phyloP scores from a whole-genome alignment of 2,329 filamentous ascomycete species.

The Zasmidium angulare region DNA sequence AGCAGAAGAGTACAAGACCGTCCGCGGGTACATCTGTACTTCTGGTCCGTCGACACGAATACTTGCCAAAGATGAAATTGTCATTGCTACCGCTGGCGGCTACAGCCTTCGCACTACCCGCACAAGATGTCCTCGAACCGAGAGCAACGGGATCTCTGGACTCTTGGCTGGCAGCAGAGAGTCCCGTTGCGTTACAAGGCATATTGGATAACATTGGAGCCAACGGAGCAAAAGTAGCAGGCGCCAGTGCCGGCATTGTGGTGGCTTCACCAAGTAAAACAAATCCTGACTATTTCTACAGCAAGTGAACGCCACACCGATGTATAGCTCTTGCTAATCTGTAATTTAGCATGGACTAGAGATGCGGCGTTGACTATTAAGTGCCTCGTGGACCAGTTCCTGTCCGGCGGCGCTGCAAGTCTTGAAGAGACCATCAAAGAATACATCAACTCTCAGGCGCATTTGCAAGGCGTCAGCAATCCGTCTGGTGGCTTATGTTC shows the following conservation, averaged over 20 bases:
- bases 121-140: conserved; percentile 13
- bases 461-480: conserved; percentile 66
- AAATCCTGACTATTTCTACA: conserved; percentile 67
- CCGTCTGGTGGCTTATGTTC: conserved; percentile 61
- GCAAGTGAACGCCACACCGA: not conserved
- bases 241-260: conserved; percentile 52
- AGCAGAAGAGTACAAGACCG: not conserved
- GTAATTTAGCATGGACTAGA: conserved; percentile 48
- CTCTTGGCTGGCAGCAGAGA: conserved; percentile 46
- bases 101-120: conserved; percentile 6
- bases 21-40: not conserved
- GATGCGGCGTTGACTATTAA: conserved; percentile 73
- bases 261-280: conserved; percentile 57
- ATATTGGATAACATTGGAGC: conserved; percentile 58
- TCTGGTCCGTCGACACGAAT: not conserved
- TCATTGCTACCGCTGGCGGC: not conserved
- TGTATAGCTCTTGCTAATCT: not conserved
- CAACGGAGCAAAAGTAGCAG: conserved; percentile 48
- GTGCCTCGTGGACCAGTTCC: conserved; percentile 65
- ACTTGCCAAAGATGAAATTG: not conserved
- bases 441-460: conserved; percentile 67
- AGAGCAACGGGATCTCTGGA: conserved; percentile 24
- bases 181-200: conserved; percentile 50
- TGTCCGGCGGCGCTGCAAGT: conserved; percentile 54
- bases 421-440: conserved; percentile 64